Conservation (phyloP, 1,284 basidiomycete genomes). For the Paramarasmius palmivorus region DNA sequence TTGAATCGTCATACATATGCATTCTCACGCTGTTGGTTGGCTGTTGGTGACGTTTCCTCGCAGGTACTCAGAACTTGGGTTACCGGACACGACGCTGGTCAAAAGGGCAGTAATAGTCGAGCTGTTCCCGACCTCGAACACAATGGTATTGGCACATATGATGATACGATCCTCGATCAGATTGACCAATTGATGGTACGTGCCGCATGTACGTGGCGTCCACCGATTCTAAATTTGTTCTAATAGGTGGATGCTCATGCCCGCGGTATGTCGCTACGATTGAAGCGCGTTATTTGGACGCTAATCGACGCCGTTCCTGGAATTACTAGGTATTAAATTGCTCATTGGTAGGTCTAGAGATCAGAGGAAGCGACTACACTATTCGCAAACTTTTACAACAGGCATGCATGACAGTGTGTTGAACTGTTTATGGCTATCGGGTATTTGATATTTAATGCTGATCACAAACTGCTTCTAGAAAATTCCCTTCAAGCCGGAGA, state of each 20-base stretch:
- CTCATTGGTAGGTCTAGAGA: background rate
- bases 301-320: background rate
- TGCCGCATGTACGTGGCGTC: background rate
- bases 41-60: background rate
- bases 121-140: slow-evolving; percentile 23
- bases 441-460: too few relatives aligned
- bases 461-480: background rate
- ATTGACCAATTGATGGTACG: slow-evolving; percentile 29
- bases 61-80: slow-evolving; percentile 28
- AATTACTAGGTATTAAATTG: slow-evolving; percentile 2
- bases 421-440: background rate
- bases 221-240: background rate
- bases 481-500: background rate
- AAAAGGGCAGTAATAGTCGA: slow-evolving; percentile 22
- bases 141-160: slow-evolving; percentile 24
- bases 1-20: background rate
- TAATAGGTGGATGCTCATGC: slow-evolving; percentile 14
- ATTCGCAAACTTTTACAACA: too few relatives aligned
- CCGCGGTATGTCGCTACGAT: background rate
- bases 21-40: background rate
- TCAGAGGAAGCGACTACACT: too few relatives aligned
- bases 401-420: background rate
- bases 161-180: slow-evolving; percentile 24
- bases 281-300: background rate
- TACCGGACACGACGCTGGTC: slow-evolving; percentile 20